Evolutionary conservation across 2,329 filamentous ascomycete species (phyloP).

Genomic region (Mycosphaerella arachidis): DNA sequence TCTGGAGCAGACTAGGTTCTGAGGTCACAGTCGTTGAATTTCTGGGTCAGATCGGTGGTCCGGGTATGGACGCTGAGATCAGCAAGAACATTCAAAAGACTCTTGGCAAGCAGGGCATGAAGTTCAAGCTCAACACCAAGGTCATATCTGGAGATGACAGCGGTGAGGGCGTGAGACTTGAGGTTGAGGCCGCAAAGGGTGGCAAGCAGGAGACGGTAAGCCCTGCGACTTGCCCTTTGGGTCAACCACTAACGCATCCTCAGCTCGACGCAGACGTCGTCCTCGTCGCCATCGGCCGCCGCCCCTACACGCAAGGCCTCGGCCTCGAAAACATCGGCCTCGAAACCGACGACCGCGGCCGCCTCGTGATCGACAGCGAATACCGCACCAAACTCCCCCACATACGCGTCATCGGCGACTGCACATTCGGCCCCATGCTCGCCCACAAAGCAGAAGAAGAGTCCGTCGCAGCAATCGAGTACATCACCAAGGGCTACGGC

Average conservation of each 20-base stretch:
- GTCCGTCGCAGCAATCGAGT: conserved; percentile 89
- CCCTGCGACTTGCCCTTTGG: neutral
- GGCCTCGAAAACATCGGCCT: conserved; percentile 91
- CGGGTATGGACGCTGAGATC: conserved; percentile 94
- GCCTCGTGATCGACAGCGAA: conserved; percentile 95
- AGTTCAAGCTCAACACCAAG: conserved; percentile 98
- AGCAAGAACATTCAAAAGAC: conserved; percentile 89
- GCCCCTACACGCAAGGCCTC: conserved; percentile 88
- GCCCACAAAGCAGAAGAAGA: conserved; percentile 99
- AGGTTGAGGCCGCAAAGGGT: conserved; percentile 88
- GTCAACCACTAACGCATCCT: conserved; percentile 18
- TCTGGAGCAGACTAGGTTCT: conserved; percentile 89
- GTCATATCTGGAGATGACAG: conserved; percentile 78
- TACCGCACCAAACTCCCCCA: conserved; percentile 97
- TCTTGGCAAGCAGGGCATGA: conserved; percentile 91
- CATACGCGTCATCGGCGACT: conserved; percentile 94
- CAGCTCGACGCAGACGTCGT: conserved; percentile 92
- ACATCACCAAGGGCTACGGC: conserved; percentile 94
- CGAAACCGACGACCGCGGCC: conserved; percentile 86
- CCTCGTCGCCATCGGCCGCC: conserved; percentile 91
- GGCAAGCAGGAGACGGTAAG: conserved; percentile 87
- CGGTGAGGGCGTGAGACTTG: conserved; percentile 72
- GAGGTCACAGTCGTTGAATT: conserved; percentile 98
- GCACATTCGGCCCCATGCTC: conserved; percentile 91
- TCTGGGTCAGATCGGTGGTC: conserved; percentile 90